Conservation (phyloP, 495 filamentous ascomycete species). For the Lophiostoma macrostomum region DNA sequence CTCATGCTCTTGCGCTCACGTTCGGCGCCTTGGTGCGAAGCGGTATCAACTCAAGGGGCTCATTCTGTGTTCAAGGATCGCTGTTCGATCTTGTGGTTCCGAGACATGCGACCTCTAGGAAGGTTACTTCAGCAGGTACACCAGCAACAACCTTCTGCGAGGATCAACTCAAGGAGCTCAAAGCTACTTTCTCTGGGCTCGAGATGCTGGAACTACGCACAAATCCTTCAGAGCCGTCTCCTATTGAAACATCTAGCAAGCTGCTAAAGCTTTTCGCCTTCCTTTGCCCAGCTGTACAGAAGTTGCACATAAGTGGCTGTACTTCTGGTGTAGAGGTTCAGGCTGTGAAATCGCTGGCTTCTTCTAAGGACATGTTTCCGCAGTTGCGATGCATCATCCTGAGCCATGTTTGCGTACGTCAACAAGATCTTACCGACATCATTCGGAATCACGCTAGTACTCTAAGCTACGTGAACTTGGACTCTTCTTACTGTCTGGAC, state of each 20-base stretch:
- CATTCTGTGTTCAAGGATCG: not conserved
- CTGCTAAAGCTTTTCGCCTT: not conserved
- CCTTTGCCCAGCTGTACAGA: no score
- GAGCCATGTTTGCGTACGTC: no score
- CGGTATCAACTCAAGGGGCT: not conserved
- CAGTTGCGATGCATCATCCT: no score
- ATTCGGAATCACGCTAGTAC: no score
- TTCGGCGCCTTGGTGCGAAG: constrained; percentile 1
- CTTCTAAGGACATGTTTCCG: no score
- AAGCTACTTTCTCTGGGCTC: not conserved
- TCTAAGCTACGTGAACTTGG: no score
- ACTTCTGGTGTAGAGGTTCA: no score
- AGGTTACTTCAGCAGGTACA: not conserved
- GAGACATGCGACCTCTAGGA: not conserved
- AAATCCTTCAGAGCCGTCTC: not conserved
- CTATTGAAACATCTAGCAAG: not conserved
- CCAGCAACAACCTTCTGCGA: constrained; percentile 2
- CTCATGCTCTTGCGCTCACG: not conserved
- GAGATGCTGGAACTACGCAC: no score
- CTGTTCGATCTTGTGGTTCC: not conserved
- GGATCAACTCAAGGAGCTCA: not conserved
- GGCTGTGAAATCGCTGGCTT: no score
- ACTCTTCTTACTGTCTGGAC: no score
- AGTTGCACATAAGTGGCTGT: no score
- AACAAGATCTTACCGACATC: no score